These are phyloP conservation scores for Epicoccum sorghinum DNA, from an alignment of 2,329 filamentous ascomycete species.

Conservation along the genomic window DNA sequence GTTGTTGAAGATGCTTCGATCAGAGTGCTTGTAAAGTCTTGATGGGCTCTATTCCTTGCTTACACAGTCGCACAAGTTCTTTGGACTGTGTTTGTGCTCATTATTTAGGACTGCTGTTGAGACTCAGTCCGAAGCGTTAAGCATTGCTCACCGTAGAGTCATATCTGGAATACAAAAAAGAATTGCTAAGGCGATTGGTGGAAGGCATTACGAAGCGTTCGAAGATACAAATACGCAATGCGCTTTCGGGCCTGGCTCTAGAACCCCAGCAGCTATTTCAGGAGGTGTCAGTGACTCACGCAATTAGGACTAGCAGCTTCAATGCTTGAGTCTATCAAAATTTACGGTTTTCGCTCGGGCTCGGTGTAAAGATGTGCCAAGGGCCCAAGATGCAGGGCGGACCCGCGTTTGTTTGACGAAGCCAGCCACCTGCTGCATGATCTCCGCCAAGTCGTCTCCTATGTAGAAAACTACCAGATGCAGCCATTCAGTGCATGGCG, in stretches of 20 bases:
- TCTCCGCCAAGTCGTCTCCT: slow-evolving; percentile 15
- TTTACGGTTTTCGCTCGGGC: slow-evolving; percentile 6
- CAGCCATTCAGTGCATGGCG: slow-evolving; percentile 12
- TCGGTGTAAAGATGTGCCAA: slow-evolving; percentile 11
- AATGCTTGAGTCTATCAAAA: not conserved
- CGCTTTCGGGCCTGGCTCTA: not conserved
- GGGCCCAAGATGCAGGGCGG: slow-evolving; percentile 11
- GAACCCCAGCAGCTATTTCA: not conserved
- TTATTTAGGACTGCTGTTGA: too few species aligned
- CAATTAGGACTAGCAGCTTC: not conserved
- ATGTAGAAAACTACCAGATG: slow-evolving; percentile 18
- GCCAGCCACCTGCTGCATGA: slow-evolving; percentile 18
- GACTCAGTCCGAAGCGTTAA: too few species aligned
- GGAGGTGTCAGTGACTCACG: not conserved
- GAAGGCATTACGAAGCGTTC: too few species aligned
- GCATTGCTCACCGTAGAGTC: too few species aligned
- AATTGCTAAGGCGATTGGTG: too few species aligned
- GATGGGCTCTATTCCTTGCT: too few species aligned
- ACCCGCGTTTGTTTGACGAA: slow-evolving; percentile 17
- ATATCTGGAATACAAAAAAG: too few species aligned
- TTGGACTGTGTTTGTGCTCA: too few species aligned
- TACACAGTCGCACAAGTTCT: too few species aligned
- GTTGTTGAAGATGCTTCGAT: too few species aligned
- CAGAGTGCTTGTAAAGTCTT: too few species aligned
- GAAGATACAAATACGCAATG: not conserved